A percentile compares a stretch with the other conserved stretches of the same genome.
phyloP scores from a whole-genome alignment of 441 rosid species.

The Bruguiera hainesii region DNA sequence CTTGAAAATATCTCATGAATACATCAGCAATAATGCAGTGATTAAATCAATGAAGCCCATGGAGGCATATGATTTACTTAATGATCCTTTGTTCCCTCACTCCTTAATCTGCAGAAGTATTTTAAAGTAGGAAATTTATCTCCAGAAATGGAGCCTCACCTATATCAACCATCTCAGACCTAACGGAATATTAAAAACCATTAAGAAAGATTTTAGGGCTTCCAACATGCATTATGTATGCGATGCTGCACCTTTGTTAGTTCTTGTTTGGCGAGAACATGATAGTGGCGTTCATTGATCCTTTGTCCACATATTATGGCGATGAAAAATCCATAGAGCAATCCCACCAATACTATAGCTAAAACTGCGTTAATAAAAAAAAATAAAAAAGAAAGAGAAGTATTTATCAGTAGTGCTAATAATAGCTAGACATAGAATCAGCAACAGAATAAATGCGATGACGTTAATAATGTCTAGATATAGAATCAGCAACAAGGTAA shows the following conservation, averaged over 20 bases:
- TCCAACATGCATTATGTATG: conserved; percentile 5
- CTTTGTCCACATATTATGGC: conserved; percentile 99
- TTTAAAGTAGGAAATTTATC: too few species aligned
- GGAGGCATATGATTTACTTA: too few species aligned
- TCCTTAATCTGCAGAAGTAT: too few species aligned
- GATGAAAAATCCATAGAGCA: conserved; percentile 96
- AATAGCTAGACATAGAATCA: not conserved
- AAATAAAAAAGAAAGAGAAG: not conserved
- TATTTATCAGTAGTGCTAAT: not conserved
- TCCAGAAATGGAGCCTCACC: too few species aligned
- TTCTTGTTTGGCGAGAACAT: conserved; percentile 98
- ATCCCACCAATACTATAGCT: conserved; percentile 94
- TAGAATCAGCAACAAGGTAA: not conserved
- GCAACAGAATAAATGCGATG: not conserved
- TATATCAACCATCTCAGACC: too few species aligned
- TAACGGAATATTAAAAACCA: not conserved
- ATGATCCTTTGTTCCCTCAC: too few species aligned
- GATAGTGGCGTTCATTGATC: conserved; percentile 97
- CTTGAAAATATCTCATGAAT: too few species aligned
- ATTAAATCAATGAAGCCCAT: too few species aligned
- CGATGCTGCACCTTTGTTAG: conserved; percentile 71
- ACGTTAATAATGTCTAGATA: not conserved
- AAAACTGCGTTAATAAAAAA: conserved; percentile 54
- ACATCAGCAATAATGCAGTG: too few species aligned
- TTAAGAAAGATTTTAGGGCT: not conserved